Evolutionary conservation across 331 rosid genomes (phyloP), one percentile per base, ranked within the genome.

Genomic region (Rosa hybrid): DNA sequence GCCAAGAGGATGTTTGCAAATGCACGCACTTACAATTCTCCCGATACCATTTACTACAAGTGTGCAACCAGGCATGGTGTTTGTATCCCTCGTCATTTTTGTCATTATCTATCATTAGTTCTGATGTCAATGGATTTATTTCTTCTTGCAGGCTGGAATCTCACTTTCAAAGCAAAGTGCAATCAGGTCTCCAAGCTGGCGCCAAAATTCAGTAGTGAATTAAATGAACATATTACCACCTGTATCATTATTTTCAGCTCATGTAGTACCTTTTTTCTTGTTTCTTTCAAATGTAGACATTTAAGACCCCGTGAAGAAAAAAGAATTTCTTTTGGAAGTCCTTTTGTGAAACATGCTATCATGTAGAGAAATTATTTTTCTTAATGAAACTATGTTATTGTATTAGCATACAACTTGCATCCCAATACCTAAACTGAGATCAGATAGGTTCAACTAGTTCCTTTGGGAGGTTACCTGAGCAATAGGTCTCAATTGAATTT

Each of bases 21-120:
- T 85, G 99, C 99, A 30, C 92, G 97, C 41, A 93, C 94, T 30
- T 96, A 91, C 69, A 96, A 96, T 83, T 89, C 99, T 80, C 97
- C 99, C 0, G 99, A 96, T 42, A 96, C 98, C 42, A 96, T 96
- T 54, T 96, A 96, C 76, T 96, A 84, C 71, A 96, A 96, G 87
- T 91, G 99, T 87, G 68, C 99, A 51, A 77, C 91, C 54, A 91
- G 99, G 99, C 73, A 89, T 68, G 77, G 5, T 54, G 74, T 68
- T 53, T 56, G 53, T 44, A 45, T 20, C 72, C 21, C 41, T 34
- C 20, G 27, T 67, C 21, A 45, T 49, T 45, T 74, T 56, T 14
- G 3, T 75, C 5, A 20, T 49, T 48, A 12, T 46, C 17, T 74
- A 49, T 18, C 23, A 21, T 68, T n/a, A 1, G 45, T 71, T 77